These are phyloP conservation scores for Suillus americanus DNA, from an alignment of 768 basidiomycete species.

Conservation along the genomic window DNA sequence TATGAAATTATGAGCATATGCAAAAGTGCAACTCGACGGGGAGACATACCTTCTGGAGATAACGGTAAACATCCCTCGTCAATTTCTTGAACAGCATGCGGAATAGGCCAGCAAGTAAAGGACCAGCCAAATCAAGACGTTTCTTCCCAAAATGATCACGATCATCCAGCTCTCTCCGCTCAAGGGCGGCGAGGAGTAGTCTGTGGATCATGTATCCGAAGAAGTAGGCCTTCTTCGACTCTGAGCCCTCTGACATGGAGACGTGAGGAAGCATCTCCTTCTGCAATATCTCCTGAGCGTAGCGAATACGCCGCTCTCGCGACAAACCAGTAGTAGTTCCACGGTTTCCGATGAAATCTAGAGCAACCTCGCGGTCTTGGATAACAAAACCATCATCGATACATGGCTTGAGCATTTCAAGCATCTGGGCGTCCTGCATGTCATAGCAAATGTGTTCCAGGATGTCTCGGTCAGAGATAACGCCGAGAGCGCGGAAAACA, in stretches of 20 bases:
- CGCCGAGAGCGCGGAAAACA: constrained; percentile 95
- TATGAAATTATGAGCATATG: constrained; percentile 31
- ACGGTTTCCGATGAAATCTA: constrained; percentile 98
- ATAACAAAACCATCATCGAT: constrained; percentile 99
- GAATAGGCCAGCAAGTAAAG: constrained; percentile 94
- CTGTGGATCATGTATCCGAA: constrained; percentile 99
- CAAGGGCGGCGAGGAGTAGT: constrained; percentile 87
- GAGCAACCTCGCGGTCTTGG: constrained; percentile 93
- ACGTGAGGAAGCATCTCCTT: constrained; percentile 99
- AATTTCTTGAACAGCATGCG: constrained; percentile 96
- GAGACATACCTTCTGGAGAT: constrained; percentile 84
- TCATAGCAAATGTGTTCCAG: constrained; percentile 99
- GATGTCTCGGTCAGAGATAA: constrained; percentile 97
- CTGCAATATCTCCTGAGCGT: constrained; percentile 96
- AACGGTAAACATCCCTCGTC: constrained; percentile 95
- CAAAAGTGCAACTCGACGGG: not conserved
- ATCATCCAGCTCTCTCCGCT: constrained; percentile 94
- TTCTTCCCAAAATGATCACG: constrained; percentile 99
- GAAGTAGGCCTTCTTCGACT: constrained; percentile 99
- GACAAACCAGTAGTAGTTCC: constrained; percentile 92
- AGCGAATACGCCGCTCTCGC: constrained; percentile 89
- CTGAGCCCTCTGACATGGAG: constrained; percentile 92
- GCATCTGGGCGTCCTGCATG: constrained; percentile 91
- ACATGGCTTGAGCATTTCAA: constrained; percentile 98
- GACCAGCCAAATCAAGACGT: constrained; percentile 93